phyloP scores from a whole-genome alignment of 495 filamentous ascomycete genomes.

The Viridothelium virens region DNA sequence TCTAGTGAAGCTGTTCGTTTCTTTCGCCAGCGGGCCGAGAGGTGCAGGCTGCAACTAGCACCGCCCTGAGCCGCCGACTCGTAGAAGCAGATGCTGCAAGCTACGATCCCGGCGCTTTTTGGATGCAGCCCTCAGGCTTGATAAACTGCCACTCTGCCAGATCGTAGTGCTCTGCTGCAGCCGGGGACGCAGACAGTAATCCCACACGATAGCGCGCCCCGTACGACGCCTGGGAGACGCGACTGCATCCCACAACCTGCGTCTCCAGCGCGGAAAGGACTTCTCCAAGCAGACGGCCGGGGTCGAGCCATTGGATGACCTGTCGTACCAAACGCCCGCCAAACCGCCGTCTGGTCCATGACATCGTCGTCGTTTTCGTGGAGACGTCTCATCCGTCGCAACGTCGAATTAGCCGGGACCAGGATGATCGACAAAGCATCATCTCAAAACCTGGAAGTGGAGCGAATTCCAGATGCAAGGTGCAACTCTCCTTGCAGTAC shows the following conservation, averaged over 20 bases:
- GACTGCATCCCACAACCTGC: background rate
- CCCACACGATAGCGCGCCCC: too few relatives aligned
- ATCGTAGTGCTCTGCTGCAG: slow-evolving; percentile 5
- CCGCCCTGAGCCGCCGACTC: background rate
- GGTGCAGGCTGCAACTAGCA: background rate
- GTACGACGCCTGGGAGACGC: background rate
- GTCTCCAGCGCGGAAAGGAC: background rate
- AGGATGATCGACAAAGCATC: background rate
- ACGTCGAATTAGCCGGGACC: too few relatives aligned
- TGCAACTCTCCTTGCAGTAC: background rate
- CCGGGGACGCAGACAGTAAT: background rate
- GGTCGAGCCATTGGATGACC: background rate
- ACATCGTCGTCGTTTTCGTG: background rate
- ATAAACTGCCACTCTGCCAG: background rate
- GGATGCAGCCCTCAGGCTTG: background rate
- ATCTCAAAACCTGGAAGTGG: background rate
- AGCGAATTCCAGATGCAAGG: background rate
- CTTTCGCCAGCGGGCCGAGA: background rate
- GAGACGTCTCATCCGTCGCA: too few relatives aligned
- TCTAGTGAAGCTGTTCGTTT: background rate
- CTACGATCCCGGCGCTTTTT: background rate
- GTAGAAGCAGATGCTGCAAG: slow-evolving; percentile 9
- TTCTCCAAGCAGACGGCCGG: background rate
- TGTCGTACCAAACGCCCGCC: background rate
- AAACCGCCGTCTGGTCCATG: background rate